Evolutionary conservation across 75 land plant species (phyloP).

Genomic region (Chamaecyparis obtusa): DNA sequence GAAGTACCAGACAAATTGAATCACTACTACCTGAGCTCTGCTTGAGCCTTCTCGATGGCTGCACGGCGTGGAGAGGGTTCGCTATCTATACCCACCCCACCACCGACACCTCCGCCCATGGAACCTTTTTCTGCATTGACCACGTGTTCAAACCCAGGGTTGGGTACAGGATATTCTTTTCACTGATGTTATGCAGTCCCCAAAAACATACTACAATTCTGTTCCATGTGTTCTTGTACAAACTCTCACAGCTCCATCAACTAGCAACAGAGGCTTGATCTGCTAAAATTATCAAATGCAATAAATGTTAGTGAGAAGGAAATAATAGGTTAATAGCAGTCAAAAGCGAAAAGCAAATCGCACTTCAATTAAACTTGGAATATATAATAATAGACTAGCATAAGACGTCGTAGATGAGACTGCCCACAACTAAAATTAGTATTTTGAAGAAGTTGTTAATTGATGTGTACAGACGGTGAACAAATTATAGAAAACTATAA

Average conservation of each 20-base stretch:
- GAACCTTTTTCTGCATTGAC: slow-evolving; percentile 91
- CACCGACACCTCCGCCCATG: slow-evolving; percentile 88
- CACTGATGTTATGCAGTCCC: background rate
- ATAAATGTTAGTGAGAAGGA: background rate
- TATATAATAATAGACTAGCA: background rate
- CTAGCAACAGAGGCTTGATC: background rate
- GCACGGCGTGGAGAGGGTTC: slow-evolving; percentile 78
- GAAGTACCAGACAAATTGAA: slow-evolving; percentile 9
- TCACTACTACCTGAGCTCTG: slow-evolving; percentile 69
- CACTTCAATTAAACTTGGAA: background rate
- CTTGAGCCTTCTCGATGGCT: slow-evolving; percentile 87
- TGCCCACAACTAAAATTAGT: background rate
- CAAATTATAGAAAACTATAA: background rate
- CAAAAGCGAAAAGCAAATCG: background rate
- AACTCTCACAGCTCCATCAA: slow-evolving; percentile 5
- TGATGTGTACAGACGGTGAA: background rate
- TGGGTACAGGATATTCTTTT: slow-evolving; percentile 45
- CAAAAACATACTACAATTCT: background rate
- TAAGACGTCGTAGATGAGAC: background rate
- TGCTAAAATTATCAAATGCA: background rate
- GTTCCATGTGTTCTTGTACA: background rate
- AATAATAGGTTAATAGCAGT: background rate
- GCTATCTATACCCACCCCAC: slow-evolving; percentile 55
- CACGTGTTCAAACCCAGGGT: slow-evolving; percentile 43
- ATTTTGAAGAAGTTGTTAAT: background rate